Percentiles rank a stretch among this genome's conserved stretches.
phyloP scores from a whole-genome alignment of 495 filamentous ascomycete genomes.

The Clohesyomyces aquaticus region DNA sequence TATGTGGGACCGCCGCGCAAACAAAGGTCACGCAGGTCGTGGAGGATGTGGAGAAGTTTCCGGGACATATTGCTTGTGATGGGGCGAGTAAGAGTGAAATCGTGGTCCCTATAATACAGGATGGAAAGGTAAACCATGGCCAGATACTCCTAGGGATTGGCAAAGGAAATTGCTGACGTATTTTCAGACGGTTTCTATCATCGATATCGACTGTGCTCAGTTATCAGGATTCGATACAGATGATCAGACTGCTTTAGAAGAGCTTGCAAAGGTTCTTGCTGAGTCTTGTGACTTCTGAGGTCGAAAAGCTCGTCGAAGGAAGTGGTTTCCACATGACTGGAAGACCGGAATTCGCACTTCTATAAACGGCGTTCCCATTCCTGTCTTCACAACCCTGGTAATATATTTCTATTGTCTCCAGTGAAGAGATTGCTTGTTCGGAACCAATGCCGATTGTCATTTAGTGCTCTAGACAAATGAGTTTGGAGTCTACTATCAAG shows the following conservation, averaged over 20 bases:
- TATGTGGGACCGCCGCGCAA: slow-evolving; percentile 78
- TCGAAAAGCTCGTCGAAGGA: no score
- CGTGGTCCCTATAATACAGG: slow-evolving; percentile 76
- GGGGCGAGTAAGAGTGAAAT: slow-evolving; percentile 82
- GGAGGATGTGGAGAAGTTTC: slow-evolving; percentile 73
- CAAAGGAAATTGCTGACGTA: slow-evolving; percentile 28
- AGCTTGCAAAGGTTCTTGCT: slow-evolving; percentile 67
- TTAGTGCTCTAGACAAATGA: no score
- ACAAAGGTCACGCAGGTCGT: slow-evolving; percentile 70
- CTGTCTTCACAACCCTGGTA: no score
- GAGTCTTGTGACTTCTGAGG: slow-evolving; percentile 66
- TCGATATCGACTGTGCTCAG: slow-evolving; percentile 83
- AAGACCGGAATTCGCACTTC: no score
- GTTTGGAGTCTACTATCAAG: no score
- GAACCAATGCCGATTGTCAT: no score
- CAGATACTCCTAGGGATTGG: background rate
- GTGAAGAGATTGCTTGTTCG: no score
- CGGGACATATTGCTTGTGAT: slow-evolving; percentile 92
- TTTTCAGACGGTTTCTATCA: slow-evolving; percentile 76
- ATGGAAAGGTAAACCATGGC: slow-evolving; percentile 55
- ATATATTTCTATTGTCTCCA: no score
- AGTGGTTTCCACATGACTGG: no score
- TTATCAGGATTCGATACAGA: slow-evolving; percentile 73
- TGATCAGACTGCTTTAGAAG: slow-evolving; percentile 71
- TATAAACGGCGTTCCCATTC: no score